Evolutionary conservation across 371 early-diverging fungal genomes (phyloP).

Genomic region (Blakeslea trispora): DNA sequence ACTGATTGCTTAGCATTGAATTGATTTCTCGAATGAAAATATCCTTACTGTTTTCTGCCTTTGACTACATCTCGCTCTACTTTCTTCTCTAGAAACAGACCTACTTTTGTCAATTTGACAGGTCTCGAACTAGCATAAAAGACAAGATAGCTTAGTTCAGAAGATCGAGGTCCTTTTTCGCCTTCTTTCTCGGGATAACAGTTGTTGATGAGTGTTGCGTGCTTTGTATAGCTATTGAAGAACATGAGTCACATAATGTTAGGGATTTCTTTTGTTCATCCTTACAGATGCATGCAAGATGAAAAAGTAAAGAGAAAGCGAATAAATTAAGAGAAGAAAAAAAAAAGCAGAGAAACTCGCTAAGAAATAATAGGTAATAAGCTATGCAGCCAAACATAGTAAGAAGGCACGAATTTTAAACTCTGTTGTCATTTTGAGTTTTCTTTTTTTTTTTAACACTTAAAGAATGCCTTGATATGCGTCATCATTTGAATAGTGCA

Average conservation of each 20-base stretch:
- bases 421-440: not conserved
- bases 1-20: too few relatives aligned
- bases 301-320: not conserved
- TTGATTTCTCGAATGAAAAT: too few relatives aligned
- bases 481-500: too few relatives aligned
- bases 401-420: not conserved
- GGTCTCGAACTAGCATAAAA: constrained; percentile 91
- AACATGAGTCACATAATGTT: not conserved
- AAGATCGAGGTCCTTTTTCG: constrained; percentile 79
- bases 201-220: constrained; percentile 88
- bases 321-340: not conserved
- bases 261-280: not conserved
- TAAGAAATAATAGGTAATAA: not conserved
- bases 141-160: constrained; percentile 85
- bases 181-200: constrained; percentile 88
- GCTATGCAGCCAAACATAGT: not conserved
- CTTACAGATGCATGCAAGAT: constrained; percentile 46
- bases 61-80: constrained; percentile 70
- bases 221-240: constrained; percentile 70
- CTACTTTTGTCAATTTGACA: constrained; percentile 91
- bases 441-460: too few relatives aligned
- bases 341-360: not conserved
- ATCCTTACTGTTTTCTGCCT: constrained; percentile 56
- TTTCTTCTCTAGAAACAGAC: constrained; percentile 79
- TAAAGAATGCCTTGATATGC: too few relatives aligned